Evolutionary conservation across 495 filamentous ascomycete genomes (phyloP), one percentile per base, ranked within the genome.

Genomic region (Pseudevernia furfuracea): DNA sequence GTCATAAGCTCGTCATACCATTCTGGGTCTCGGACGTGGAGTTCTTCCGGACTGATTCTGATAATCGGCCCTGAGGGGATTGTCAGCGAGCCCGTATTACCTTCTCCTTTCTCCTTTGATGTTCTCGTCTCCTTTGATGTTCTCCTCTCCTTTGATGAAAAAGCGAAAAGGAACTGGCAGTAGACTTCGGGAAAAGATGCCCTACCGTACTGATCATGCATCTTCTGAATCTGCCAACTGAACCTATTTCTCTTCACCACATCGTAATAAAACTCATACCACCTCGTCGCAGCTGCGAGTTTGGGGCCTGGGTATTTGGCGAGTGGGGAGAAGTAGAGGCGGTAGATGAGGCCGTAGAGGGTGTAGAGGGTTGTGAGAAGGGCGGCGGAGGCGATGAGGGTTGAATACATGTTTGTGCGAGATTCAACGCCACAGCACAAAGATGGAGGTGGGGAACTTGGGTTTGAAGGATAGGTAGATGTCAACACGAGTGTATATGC

Each of bases 251-350:
- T 67, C 12, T 73, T 69, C 41, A 80, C 65, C 21, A 81, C 66
- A 59, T 84, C 79, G 58, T 80, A 79, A 66, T 81, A 85, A 44
- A 79, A 78, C 53, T 85, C 82, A 44, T 80, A 80, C 25, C 76
- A 66, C 37, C 73, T 75, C 17, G 77, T 78, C 8, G 72, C 66
- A 0, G 77, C 78, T 0, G 80, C 78, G 7, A 83, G 68, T 68
- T 74, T 79, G 0, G 80, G 79, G 1, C 80, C 82, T 9, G 82
- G 82, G 36, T 82, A 77, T 4, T 69, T 67, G 19, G 72, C 64
- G 0, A 81, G 68, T 21, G 78, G 78, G 61, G 77, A 71, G 43
- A 74, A 67, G 49, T 73, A 76, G 25, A 78, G 66, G n/a, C 75
- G 73, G 57, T 77, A 74, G n/a, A 74, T 28, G 36, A 48, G 49